These are phyloP conservation scores for Falciphora oryzae DNA, from an alignment of 2,329 filamentous ascomycete genomes.

Conservation along the genomic window DNA sequence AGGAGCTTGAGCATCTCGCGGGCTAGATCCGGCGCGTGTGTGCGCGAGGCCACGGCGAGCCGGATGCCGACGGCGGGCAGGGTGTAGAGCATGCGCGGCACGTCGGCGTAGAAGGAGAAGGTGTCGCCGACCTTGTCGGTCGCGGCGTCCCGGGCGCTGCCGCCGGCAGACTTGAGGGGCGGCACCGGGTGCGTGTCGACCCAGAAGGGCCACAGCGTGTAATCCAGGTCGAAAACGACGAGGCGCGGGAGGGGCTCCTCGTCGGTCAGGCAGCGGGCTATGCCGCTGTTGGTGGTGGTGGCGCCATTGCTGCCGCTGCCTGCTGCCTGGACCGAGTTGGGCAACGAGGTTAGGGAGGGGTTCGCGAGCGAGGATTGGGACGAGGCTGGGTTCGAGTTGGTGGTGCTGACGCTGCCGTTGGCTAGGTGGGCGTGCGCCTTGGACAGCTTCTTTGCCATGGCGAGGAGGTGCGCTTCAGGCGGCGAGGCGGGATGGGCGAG, in stretches of 20 bases:
- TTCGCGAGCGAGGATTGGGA: not conserved
- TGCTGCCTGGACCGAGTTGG: constrained; percentile 4
- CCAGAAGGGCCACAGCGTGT: constrained; percentile 99
- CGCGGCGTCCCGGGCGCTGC: constrained; percentile 23
- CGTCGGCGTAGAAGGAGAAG: constrained; percentile 65
- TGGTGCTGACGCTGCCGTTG: constrained; percentile 6
- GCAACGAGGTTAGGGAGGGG: constrained; percentile 1
- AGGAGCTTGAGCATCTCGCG: constrained; percentile 74
- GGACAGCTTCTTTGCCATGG: constrained; percentile 14
- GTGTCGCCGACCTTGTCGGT: constrained; percentile 57
- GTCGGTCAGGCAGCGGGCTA: constrained; percentile 33
- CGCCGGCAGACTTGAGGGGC: constrained; percentile 51
- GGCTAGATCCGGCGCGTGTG: constrained; percentile 71
- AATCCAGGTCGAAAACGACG: constrained; percentile 93
- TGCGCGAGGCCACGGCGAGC: constrained; percentile 75
- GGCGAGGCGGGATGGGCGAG: not conserved
- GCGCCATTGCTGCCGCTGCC: constrained; percentile 10
- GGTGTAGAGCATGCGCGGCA: constrained; percentile 60
- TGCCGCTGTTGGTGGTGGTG: constrained; percentile 18
- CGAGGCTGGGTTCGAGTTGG: constrained; percentile 4
- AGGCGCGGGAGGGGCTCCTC: constrained; percentile 70
- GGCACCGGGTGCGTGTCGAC: constrained; percentile 84
- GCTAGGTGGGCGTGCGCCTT: constrained; percentile 3
- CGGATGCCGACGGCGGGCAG: constrained; percentile 41
- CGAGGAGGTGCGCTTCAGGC: not conserved